Evolutionary conservation across 2,329 filamentous ascomycete genomes (phyloP), one percentile per base, ranked within the genome.

Genomic region (Alternaria conjuncta): DNA sequence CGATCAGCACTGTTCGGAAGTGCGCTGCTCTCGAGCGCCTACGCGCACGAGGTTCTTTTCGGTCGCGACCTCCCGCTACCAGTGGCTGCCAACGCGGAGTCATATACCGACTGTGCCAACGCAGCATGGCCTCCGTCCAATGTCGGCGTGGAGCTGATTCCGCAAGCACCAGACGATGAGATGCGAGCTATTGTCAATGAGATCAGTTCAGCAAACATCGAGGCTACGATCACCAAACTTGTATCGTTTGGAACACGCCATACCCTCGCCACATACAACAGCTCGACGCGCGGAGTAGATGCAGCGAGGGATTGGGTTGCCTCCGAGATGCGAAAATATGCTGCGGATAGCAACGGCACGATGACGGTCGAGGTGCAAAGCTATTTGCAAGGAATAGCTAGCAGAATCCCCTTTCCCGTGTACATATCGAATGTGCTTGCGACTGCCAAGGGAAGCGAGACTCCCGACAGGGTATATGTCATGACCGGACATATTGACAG

Each of bases 241-340:
- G 86, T 85, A 5, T 84, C 82, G 15, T 89, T 87, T 65, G 86
- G 85, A 26, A 88, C 86, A 6, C 81, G 86, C 8, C 86, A 88
- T 70, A 88, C 86, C 1, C 77, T 88, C 1, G 87, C 85, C 6
- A 80, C 77, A 1, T 85, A 87, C 66, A 87, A 84, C 61, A 82
- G 82, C 32, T 81, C 81, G 4, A 83, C 80, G 3, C 79, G 83
- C 6, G 86, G 86, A 2, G 87, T 88, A 56, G 85, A 86, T 2
- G 86, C 86, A 6, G 86, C 87, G 11, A 75, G 86, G 63, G 85
- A 88, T 69, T 88, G 86, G 86, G 84, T 88, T 51, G 81, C 81
- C 30, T 75, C 77, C 23, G 82, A 88, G 71, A 86, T 87, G 79
- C 75, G 78, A 46, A 76, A 75, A 41, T 84, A 84, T 64, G 86